phyloP scores from a whole-genome alignment of 2,329 filamentous ascomycete species.

The Aspergillus fijiensis region DNA sequence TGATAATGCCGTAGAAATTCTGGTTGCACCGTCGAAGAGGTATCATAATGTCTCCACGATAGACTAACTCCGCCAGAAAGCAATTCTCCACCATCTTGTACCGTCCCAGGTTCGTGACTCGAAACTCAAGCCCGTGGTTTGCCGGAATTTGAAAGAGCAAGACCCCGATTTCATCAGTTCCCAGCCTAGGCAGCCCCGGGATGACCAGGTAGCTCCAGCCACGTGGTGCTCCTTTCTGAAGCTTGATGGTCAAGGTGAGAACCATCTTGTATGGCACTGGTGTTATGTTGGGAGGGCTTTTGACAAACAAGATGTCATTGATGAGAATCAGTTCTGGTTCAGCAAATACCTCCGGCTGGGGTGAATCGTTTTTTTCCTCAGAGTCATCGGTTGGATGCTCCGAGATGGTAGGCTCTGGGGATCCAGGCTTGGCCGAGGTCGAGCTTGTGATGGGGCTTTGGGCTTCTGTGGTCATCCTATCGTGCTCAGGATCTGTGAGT shows the following conservation, averaged over 20 bases:
- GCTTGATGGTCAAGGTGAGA: slow-evolving; percentile 19
- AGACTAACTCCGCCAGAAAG: slow-evolving; percentile 31
- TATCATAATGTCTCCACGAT: slow-evolving; percentile 24
- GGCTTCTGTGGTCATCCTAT: background rate
- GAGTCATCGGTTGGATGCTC: background rate
- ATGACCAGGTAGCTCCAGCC: slow-evolving; percentile 32
- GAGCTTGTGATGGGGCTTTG: background rate
- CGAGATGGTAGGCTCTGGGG: background rate
- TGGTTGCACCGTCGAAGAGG: slow-evolving; percentile 29
- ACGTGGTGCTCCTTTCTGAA: slow-evolving; percentile 19
- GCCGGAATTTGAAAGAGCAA: slow-evolving; percentile 31
- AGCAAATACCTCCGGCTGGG: background rate
- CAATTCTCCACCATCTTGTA: slow-evolving; percentile 29
- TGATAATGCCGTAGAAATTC: slow-evolving; percentile 30
- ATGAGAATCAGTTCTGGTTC: slow-evolving; percentile 18
- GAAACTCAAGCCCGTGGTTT: slow-evolving; percentile 30
- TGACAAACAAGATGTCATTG: slow-evolving; percentile 22
- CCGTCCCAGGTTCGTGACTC: slow-evolving; percentile 27
- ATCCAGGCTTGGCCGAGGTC: background rate
- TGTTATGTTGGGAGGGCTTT: slow-evolving; percentile 13
- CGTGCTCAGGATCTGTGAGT: background rate
- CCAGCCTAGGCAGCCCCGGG: slow-evolving; percentile 30
- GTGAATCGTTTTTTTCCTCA: background rate
- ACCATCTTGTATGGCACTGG: slow-evolving; percentile 22
- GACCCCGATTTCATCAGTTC: slow-evolving; percentile 25